These are phyloP conservation scores for Herpetomonas tarakana DNA, from an alignment of 208 protist species.

Conservation along the genomic window DNA sequence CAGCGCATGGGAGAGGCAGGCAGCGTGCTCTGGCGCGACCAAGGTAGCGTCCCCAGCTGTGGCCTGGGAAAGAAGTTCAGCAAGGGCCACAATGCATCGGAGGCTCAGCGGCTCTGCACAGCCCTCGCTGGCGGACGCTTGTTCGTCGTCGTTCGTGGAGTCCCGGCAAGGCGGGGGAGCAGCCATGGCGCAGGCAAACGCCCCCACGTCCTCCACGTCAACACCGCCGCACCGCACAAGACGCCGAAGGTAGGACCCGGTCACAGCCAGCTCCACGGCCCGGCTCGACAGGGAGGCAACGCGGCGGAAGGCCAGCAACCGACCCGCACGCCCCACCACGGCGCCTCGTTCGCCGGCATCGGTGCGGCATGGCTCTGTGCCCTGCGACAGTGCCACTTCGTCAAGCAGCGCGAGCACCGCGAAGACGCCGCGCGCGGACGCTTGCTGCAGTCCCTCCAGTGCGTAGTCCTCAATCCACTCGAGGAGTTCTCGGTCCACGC, in stretches of 20 bases:
- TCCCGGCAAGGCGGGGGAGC: background rate
- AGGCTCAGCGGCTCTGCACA: background rate
- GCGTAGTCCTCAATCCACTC: slow-evolving; percentile 36
- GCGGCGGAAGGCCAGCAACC: background rate
- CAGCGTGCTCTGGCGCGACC: background rate
- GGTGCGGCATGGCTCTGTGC: background rate
- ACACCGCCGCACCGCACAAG: background rate
- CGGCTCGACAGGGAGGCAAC: background rate
- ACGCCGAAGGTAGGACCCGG: background rate
- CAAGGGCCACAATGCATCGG: background rate
- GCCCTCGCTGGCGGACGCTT: background rate
- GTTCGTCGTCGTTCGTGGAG: background rate
- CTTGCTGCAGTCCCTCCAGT: slow-evolving; percentile 27
- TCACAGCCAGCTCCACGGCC: background rate
- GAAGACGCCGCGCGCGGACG: slow-evolving; percentile 13
- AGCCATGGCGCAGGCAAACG: background rate
- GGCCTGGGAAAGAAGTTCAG: background rate
- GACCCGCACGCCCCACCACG: background rate
- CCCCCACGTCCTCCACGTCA: background rate
- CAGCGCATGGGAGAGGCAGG: background rate
- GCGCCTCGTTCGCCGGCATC: background rate
- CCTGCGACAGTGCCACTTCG: background rate
- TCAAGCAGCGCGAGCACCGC: slow-evolving; percentile 17
- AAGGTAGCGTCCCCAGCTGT: background rate
- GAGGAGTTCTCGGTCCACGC: slow-evolving; percentile 8